phyloP scores from a whole-genome alignment of 441 rosid species.

The Pelargonium fulgidum region DNA sequence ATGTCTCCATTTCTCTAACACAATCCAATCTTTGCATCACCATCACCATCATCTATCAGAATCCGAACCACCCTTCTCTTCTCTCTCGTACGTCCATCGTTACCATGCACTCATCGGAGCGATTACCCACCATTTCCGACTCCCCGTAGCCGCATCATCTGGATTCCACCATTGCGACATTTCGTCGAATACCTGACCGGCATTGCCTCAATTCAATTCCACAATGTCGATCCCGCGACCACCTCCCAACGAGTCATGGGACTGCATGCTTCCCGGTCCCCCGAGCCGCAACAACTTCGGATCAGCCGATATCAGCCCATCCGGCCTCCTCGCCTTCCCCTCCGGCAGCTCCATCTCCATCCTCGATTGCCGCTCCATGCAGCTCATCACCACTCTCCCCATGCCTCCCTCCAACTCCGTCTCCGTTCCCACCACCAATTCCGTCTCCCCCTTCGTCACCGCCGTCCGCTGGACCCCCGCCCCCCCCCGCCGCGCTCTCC shows the following conservation, averaged over 20 bases:
- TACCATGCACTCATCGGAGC: too few species aligned
- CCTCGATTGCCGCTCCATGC: constrained; percentile 74
- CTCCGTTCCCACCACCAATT: constrained; percentile 24
- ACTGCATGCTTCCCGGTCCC: constrained; percentile 80
- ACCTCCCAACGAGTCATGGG: constrained; percentile 41
- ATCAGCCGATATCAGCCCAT: constrained; percentile 64
- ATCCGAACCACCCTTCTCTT: too few species aligned
- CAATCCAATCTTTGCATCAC: too few species aligned
- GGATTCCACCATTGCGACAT: too few species aligned
- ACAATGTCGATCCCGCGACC: constrained; percentile 37
- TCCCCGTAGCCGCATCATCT: too few species aligned
- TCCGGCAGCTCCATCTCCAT: constrained; percentile 76
- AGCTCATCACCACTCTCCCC: constrained; percentile 69
- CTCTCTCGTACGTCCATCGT: too few species aligned
- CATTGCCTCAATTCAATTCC: too few species aligned
- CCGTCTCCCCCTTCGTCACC: constrained; percentile 73
- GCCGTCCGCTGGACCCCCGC: constrained; percentile 78
- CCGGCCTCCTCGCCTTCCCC: constrained; percentile 79
- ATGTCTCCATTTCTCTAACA: too few species aligned
- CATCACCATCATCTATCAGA: too few species aligned
- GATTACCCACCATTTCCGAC: too few species aligned
- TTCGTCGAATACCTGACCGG: too few species aligned
- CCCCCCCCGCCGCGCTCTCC: constrained; percentile 64
- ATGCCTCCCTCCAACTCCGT: constrained; percentile 44
- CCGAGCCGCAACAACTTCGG: constrained; percentile 91